A percentile compares a stretch with the other conserved stretches of the same genome.
Conservation (phyloP, 495 filamentous ascomycete genomes). For the Eremomyces bilateralis region DNA sequence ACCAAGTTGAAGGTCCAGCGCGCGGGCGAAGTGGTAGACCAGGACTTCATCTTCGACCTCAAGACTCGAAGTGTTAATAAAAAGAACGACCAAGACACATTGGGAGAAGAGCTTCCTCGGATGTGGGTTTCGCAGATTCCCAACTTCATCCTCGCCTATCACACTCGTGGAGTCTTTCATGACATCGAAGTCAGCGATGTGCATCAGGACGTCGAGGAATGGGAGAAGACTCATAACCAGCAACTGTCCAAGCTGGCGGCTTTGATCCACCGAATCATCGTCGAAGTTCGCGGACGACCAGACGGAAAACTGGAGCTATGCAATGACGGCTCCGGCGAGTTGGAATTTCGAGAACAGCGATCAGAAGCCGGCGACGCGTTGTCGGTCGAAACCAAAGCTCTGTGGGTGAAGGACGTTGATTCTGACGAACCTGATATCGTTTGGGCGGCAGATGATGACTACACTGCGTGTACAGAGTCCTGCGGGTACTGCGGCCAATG, state of each 20-base stretch:
- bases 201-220: conserved; percentile 23
- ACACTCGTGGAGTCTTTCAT: conserved; percentile 29
- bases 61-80: conserved; percentile 34
- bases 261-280: conserved; percentile 26
- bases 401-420: conserved; percentile 1
- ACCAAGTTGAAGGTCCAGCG: conserved; percentile 4
- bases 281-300: conserved; percentile 18
- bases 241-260: conserved; percentile 20
- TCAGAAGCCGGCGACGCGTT: conserved; percentile 14
- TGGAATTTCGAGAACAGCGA: conserved; percentile 25
- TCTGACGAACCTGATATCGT: conserved; percentile 11
- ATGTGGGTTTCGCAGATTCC: conserved; percentile 42
- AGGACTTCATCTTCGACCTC: conserved; percentile 37
- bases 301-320: conserved; percentile 25
- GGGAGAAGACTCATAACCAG: conserved; percentile 27
- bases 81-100: conserved; percentile 16
- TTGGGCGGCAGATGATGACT: conserved; percentile 23
- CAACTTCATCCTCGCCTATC: conserved; percentile 38
- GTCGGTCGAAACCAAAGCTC: conserved; percentile 4
- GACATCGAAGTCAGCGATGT: conserved; percentile 28
- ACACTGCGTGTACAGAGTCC: conserved; percentile 18
- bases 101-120: conserved; percentile 28
- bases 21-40: conserved; percentile 17
- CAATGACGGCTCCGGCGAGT: conserved; percentile 4
- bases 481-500: conserved; percentile 26